phyloP scores from a whole-genome alignment of 768 basidiomycete species.

The Rhodosporidiobolus odoratus region DNA sequence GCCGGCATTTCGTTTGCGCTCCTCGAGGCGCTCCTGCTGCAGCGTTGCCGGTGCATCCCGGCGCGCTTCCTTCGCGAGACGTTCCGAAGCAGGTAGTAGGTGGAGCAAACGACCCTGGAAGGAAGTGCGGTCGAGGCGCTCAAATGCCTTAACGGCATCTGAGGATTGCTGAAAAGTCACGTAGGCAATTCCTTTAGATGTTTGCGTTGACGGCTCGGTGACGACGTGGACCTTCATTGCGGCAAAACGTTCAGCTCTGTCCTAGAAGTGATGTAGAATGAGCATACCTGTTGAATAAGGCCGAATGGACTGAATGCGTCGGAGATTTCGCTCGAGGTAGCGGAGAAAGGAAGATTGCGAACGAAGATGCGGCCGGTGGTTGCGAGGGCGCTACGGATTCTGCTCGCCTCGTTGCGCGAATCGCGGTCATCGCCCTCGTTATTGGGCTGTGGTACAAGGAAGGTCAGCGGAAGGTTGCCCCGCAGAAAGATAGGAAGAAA shows the following conservation, averaged over 20 bases:
- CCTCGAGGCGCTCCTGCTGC: slow-evolving; percentile 58
- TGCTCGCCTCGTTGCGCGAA: neutral
- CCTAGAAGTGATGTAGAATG: slow-evolving; percentile 36
- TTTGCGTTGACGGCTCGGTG: slow-evolving; percentile 51
- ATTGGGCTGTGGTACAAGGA: too few species aligned
- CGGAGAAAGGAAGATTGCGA: slow-evolving; percentile 88
- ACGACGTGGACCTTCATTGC: slow-evolving; percentile 57
- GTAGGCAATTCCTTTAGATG: slow-evolving; percentile 62
- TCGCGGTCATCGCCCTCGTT: too few species aligned
- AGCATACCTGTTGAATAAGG: slow-evolving; percentile 64
- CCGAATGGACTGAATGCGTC: slow-evolving; percentile 66
- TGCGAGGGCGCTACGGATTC: slow-evolving; percentile 35
- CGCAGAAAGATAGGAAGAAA: too few species aligned
- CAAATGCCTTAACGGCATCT: slow-evolving; percentile 64
- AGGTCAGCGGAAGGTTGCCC: too few species aligned
- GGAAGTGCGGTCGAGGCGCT: slow-evolving; percentile 69
- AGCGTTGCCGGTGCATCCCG: slow-evolving; percentile 54
- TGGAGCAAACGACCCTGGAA: slow-evolving; percentile 91
- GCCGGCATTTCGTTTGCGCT: slow-evolving; percentile 63
- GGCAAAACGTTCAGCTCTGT: too few species aligned
- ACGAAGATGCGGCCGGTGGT: slow-evolving; percentile 66
- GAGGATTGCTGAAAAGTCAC: slow-evolving; percentile 53
- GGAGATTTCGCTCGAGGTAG: slow-evolving; percentile 64
- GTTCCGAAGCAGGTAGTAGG: slow-evolving; percentile 70
- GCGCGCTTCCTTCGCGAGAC: slow-evolving; percentile 44